Percentiles rank a stretch among this genome's conserved stretches.
These are phyloP conservation scores for Penicillium sp. DNA, from an alignment of 2,329 filamentous ascomycete species.

Conservation along the genomic window DNA sequence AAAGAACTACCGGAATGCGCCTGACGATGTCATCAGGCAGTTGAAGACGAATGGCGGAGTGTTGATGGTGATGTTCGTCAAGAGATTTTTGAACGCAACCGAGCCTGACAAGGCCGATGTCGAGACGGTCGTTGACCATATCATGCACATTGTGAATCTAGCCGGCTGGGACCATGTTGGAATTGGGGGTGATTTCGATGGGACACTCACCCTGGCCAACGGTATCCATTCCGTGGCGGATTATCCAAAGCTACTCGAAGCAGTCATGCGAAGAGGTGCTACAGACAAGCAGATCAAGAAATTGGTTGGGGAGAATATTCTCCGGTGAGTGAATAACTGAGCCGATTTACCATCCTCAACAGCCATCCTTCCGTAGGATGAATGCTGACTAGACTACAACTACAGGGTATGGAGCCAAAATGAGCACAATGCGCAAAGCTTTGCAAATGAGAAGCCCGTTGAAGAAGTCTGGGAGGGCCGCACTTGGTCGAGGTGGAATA, in stretches of 20 bases:
- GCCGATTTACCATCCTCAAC: no score
- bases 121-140: neutral
- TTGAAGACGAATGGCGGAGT: neutral
- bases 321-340: no score
- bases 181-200: conserved; percentile 29
- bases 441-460: no score
- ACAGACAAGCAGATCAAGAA: conserved; percentile 38
- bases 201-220: conserved; percentile 32
- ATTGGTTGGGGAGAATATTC: conserved; percentile 38
- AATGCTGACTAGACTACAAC: no score
- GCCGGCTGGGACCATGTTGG: conserved; percentile 40
- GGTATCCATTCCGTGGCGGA: conserved; percentile 32
- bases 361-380: no score
- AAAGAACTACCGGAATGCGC: neutral
- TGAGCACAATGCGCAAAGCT: no score
- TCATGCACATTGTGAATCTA: conserved; percentile 5
- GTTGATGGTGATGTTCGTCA: neutral
- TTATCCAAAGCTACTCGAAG: conserved; percentile 36
- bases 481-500: no score
- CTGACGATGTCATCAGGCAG: neutral
- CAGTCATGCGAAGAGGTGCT: conserved; percentile 38
- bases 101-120: neutral
- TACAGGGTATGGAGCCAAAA: no score
- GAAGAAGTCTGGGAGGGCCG: no score
- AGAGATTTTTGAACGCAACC: neutral